Conservation (phyloP, 2,329 filamentous ascomycete species). For the Ophiostoma sp. region DNA sequence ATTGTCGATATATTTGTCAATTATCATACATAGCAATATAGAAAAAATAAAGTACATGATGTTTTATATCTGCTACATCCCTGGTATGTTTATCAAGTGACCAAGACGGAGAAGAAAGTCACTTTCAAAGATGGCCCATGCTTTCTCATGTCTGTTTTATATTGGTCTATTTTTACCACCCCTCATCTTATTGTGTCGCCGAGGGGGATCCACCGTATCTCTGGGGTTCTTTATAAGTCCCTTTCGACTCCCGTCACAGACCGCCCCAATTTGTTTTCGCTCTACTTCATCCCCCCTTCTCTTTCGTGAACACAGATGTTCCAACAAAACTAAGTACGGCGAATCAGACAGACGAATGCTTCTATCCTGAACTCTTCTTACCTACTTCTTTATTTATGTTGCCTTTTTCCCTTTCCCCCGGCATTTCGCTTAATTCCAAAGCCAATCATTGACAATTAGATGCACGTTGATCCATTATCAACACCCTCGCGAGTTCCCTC, state of each 20-base stretch:
- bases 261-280: slow-evolving; percentile 10
- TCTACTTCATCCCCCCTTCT: neutral
- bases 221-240: neutral
- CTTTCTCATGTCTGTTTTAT: neutral
- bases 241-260: slow-evolving; percentile 8
- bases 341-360: neutral
- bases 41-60: slow-evolving; percentile 12
- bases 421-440: neutral
- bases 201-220: neutral
- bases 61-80: neutral
- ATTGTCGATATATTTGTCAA: neutral
- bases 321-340: neutral
- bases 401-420: slow-evolving; percentile 1
- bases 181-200: neutral
- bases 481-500: neutral
- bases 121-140: neutral
- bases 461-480: neutral
- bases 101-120: neutral
- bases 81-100: neutral
- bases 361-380: neutral
- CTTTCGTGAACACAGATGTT: neutral
- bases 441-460: neutral
- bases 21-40: slow-evolving; percentile 20
- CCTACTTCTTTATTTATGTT: neutral
- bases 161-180: slow-evolving; percentile 1